phyloP scores from a whole-genome alignment of 352 stramenopile species.

The Albugo candida region DNA sequence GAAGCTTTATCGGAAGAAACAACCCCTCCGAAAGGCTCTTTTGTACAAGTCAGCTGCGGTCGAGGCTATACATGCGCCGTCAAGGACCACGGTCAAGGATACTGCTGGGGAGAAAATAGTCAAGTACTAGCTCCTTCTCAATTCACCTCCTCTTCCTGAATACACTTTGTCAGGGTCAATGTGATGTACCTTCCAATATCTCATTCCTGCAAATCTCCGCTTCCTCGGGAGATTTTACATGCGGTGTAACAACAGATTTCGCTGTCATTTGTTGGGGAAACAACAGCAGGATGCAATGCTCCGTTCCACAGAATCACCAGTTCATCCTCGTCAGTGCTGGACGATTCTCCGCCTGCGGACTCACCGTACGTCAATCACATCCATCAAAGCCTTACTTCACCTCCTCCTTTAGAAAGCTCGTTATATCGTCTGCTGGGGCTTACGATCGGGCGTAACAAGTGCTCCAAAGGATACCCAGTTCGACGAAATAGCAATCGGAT shows the following conservation, averaged over 20 bases:
- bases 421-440: slow-evolving; percentile 32
- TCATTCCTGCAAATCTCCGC: slow-evolving; percentile 45
- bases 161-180: slow-evolving; percentile 18
- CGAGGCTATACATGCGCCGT: slow-evolving; percentile 45
- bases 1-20: not conserved
- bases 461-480: slow-evolving; percentile 28
- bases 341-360: slow-evolving; percentile 31
- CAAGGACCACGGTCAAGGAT: slow-evolving; percentile 20
- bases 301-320: slow-evolving; percentile 19
- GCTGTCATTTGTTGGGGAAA: slow-evolving; percentile 50
- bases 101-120: slow-evolving; percentile 53
- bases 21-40: slow-evolving; percentile 21
- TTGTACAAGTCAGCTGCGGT: slow-evolving; percentile 60
- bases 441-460: slow-evolving; percentile 37
- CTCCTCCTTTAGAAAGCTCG: slow-evolving; percentile 2
- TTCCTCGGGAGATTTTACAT: slow-evolving; percentile 37
- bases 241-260: slow-evolving; percentile 33
- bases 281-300: slow-evolving; percentile 38
- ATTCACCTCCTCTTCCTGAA: not conserved
- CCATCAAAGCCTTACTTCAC: slow-evolving; percentile 1
- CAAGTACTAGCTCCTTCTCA: slow-evolving; percentile 4
- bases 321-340: slow-evolving; percentile 52
- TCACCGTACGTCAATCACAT: slow-evolving; percentile 17
- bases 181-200: slow-evolving; percentile 16
- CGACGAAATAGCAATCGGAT: slow-evolving; percentile 45